phyloP scores from a whole-genome alignment of 345 rosid genomes.

The Murraya paniculata region DNA sequence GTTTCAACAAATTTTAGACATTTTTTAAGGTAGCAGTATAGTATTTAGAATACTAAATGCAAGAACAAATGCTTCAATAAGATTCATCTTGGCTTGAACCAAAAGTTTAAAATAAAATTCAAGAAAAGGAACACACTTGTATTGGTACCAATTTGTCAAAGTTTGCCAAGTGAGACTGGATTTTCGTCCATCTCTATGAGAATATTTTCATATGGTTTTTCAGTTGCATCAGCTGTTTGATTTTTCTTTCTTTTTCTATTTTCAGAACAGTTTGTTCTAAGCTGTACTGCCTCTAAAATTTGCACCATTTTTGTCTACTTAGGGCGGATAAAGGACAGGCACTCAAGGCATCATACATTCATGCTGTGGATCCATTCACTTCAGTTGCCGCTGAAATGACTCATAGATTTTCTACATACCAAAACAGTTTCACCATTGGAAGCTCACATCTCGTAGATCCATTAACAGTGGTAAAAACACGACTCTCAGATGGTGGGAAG shows the following conservation, averaged over 20 bases:
- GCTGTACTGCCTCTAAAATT: not conserved
- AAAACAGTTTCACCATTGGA: slow-evolving; percentile 63
- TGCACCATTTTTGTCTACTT: slow-evolving; percentile 4
- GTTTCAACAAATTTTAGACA: not conserved
- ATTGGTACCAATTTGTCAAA: not conserved
- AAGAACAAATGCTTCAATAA: not conserved
- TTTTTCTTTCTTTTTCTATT: not conserved
- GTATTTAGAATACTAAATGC: not conserved
- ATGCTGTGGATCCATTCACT: slow-evolving; percentile 51
- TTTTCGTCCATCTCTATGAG: not conserved
- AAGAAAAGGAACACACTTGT: not conserved
- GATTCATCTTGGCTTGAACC: no score
- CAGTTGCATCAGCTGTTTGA: not conserved
- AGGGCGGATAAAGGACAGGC: slow-evolving; percentile 80
- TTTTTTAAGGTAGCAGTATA: not conserved
- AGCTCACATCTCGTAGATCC: slow-evolving; percentile 56
- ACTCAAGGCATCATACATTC: slow-evolving; percentile 64
- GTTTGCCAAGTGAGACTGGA: not conserved
- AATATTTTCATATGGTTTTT: not conserved
- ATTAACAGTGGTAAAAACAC: slow-evolving; percentile 52
- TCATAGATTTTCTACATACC: slow-evolving; percentile 54
- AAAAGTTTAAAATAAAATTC: not conserved
- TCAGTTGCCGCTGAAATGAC: slow-evolving; percentile 74
- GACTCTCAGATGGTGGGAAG: slow-evolving; percentile 59
- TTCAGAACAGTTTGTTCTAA: not conserved